A percentile compares a stretch with the other conserved stretches of the same genome.
phyloP scores from a whole-genome alignment of 2,329 filamentous ascomycete genomes.

The Fonsecaea pugnacius region DNA sequence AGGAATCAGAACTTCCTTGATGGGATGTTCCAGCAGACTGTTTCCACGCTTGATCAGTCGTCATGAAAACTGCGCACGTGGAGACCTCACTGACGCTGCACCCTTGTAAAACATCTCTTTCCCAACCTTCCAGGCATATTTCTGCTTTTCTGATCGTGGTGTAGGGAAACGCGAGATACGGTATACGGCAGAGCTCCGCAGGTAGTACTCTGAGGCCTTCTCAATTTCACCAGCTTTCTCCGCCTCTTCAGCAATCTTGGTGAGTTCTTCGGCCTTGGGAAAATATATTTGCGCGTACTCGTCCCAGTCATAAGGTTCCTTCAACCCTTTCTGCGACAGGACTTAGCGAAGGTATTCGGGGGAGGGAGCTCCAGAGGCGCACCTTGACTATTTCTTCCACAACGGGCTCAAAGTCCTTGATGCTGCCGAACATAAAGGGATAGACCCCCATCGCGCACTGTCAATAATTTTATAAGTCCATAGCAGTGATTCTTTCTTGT shows the following conservation, averaged over 20 bases:
- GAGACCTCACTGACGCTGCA: slow-evolving; percentile 31
- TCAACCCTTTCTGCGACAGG: slow-evolving; percentile 56
- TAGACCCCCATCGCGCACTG: slow-evolving; percentile 67
- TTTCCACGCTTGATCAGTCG: slow-evolving; percentile 17
- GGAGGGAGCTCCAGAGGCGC: slow-evolving; percentile 24
- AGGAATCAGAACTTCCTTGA: slow-evolving; percentile 66
- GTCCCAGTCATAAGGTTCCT: slow-evolving; percentile 66
- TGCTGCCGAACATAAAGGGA: slow-evolving; percentile 74
- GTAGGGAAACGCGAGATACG: slow-evolving; percentile 72
- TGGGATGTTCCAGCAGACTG: slow-evolving; percentile 49
- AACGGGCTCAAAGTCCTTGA: slow-evolving; percentile 71
- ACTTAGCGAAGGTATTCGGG: not conserved
- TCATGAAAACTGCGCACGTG: not conserved
- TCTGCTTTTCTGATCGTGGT: slow-evolving; percentile 36
- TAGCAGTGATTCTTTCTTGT: not conserved
- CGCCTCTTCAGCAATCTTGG: slow-evolving; percentile 57
- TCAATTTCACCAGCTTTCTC: slow-evolving; percentile 54
- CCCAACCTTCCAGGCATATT: slow-evolving; percentile 36
- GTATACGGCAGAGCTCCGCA: slow-evolving; percentile 71
- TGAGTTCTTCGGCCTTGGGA: slow-evolving; percentile 63
- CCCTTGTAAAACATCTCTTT: slow-evolving; percentile 39
- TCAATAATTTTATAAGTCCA: slow-evolving; percentile 8
- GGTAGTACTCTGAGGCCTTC: slow-evolving; percentile 57
- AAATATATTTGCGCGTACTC: slow-evolving; percentile 68
- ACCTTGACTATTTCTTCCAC: slow-evolving; percentile 66